These are phyloP conservation scores for Vaccinium macrocarpon DNA, from an alignment of 148 eudicot genomes.

Conservation along the genomic window DNA sequence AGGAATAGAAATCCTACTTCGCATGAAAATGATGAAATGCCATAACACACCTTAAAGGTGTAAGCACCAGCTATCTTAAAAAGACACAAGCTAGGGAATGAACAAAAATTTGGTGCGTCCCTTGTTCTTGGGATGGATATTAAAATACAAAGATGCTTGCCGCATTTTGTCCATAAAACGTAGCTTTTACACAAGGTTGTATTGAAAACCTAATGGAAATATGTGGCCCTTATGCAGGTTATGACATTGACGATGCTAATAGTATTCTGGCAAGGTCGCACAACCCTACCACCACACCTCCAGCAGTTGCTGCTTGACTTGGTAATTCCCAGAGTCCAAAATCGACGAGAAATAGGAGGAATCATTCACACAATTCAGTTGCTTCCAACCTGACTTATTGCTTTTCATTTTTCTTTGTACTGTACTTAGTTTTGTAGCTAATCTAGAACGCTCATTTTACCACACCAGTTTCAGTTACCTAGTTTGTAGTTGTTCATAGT, in stretches of 20 bases:
- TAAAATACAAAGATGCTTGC: not conserved
- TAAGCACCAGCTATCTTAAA: not conserved
- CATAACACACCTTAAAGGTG: not conserved
- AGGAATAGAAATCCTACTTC: too few relatives aligned
- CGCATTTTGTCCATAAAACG: not conserved
- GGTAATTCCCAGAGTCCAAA: conserved; percentile 15
- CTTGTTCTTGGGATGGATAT: not conserved
- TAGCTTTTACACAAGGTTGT: not conserved
- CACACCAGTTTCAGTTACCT: not conserved
- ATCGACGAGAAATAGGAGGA: conserved; percentile 13
- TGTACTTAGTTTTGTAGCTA: conserved; percentile 14
- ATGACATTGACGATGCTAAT: conserved; percentile 36
- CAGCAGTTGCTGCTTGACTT: conserved; percentile 38
- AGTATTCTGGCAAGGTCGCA: conserved; percentile 21
- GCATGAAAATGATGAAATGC: not conserved
- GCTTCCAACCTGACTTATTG: conserved; percentile 21
- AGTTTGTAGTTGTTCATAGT: not conserved
- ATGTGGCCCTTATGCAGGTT: conserved; percentile 41
- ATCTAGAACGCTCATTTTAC: not conserved
- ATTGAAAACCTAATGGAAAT: not conserved
- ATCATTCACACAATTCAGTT: conserved; percentile 23
- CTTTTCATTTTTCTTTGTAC: conserved; percentile 17
- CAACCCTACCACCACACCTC: conserved; percentile 39
- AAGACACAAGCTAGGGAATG: too few relatives aligned
- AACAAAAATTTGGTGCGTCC: not conserved